phyloP scores from a whole-genome alignment of 2,329 filamentous ascomycete species.

The Aspergillus ochraceus region DNA sequence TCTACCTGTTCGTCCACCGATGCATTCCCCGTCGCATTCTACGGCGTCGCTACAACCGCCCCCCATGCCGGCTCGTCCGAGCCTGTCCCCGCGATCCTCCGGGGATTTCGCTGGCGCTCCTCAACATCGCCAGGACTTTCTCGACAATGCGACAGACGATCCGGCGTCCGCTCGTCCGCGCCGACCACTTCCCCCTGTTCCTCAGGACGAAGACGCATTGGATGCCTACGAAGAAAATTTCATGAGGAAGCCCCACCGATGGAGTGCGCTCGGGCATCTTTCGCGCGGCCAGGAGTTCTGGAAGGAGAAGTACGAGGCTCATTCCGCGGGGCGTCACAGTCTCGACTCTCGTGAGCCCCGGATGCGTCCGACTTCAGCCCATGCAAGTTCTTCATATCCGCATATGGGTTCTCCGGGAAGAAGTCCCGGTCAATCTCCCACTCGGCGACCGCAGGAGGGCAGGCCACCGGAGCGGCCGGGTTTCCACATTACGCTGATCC shows the following conservation, averaged over 20 bases:
- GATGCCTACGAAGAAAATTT: conserved; percentile 8
- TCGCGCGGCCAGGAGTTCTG: conserved; percentile 21
- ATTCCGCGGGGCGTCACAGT: conserved; percentile 28
- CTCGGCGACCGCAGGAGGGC: conserved; percentile 13
- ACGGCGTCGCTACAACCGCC: conserved; percentile 17
- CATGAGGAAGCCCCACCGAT: conserved; percentile 24
- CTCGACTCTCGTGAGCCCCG: conserved; percentile 29
- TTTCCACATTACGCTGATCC: conserved; percentile 61
- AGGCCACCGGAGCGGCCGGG: conserved; percentile 19
- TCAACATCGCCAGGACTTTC: neutral
- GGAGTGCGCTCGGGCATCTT: conserved; percentile 30
- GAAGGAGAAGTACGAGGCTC: conserved; percentile 25
- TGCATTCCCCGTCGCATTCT: conserved; percentile 16
- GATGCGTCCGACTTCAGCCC: conserved; percentile 24
- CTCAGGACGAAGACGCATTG: conserved; percentile 22
- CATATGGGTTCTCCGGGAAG: conserved; percentile 20
- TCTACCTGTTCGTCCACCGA: conserved; percentile 18
- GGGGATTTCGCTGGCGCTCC: conserved; percentile 1
- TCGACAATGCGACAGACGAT: conserved; percentile 1
- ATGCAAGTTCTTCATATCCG: conserved; percentile 19
- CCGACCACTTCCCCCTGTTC: conserved; percentile 31
- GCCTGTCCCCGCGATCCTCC: neutral
- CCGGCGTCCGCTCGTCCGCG: conserved; percentile 11
- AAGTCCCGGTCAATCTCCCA: conserved; percentile 31
- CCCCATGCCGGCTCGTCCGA: conserved; percentile 15